These are phyloP conservation scores for Phytophthora fragariae DNA, from an alignment of 352 stramenopile species.

Conservation along the genomic window DNA sequence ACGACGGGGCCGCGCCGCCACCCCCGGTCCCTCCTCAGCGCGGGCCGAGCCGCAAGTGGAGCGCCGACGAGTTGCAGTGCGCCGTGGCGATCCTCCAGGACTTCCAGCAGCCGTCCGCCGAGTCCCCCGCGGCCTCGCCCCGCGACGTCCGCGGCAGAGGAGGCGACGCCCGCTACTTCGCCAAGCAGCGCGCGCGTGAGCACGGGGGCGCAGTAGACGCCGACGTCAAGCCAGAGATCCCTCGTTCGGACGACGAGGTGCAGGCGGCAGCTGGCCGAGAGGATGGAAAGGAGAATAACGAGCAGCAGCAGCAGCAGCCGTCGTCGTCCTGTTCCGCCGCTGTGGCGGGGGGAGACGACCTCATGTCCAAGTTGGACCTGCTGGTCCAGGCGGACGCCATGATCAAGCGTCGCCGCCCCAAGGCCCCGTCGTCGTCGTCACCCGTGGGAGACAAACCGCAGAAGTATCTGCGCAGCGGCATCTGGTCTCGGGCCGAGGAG, in stretches of 20 bases:
- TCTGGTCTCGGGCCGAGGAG: conserved; percentile 73
- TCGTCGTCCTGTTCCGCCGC: background rate
- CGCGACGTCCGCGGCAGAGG: conserved; percentile 12
- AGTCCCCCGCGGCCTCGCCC: conserved; percentile 11
- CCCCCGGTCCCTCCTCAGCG: conserved; percentile 6
- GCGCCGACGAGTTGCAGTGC: conserved; percentile 62
- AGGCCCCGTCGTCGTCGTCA: conserved; percentile 26
- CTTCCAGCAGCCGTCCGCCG: conserved; percentile 47
- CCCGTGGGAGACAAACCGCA: conserved; percentile 16
- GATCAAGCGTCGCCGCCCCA: conserved; percentile 46
- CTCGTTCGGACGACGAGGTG: conserved; percentile 8
- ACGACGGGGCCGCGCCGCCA: conserved; percentile 25
- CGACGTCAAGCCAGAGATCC: background rate
- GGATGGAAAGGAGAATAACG: conserved; percentile 15
- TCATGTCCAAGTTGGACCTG: conserved; percentile 63
- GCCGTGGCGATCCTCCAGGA: conserved; percentile 73
- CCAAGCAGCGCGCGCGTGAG: conserved; percentile 26
- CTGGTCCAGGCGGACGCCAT: conserved; percentile 77
- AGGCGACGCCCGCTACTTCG: conserved; percentile 11
- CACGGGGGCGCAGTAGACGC: conserved; percentile 25
- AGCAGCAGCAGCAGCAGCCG: background rate
- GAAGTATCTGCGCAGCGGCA: conserved; percentile 55
- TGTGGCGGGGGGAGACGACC: conserved; percentile 33
- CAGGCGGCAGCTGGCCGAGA: conserved; percentile 9
- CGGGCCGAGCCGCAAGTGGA: conserved; percentile 43